Conservation (phyloP, 148 eudicot species). For the Silene latifolia region DNA sequence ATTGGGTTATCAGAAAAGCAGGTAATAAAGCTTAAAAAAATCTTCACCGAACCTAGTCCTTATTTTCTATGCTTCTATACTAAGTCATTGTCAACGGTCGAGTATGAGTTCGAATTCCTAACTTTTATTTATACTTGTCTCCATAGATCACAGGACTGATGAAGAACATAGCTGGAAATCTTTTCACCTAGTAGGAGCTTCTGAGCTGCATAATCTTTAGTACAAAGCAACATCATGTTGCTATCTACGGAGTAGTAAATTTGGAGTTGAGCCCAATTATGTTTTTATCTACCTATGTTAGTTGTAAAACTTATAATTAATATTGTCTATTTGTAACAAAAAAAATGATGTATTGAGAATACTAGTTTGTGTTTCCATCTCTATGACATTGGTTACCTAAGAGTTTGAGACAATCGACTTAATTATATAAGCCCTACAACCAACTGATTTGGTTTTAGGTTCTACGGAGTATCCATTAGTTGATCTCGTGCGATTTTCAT, state of each 20-base stretch:
- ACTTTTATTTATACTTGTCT: background rate
- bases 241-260: too few relatives aligned
- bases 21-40: conserved; percentile 29
- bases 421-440: too few relatives aligned
- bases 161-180: conserved; percentile 25
- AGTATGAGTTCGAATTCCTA: background rate
- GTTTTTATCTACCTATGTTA: background rate
- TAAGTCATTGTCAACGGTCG: background rate
- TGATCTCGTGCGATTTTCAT: too few relatives aligned
- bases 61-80: background rate
- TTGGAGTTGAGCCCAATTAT: background rate
- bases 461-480: too few relatives aligned
- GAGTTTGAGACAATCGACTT: too few relatives aligned
- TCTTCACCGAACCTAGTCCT: too few relatives aligned
- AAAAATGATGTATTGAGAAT: too few relatives aligned
- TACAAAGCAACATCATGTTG: too few relatives aligned
- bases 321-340: too few relatives aligned
- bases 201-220: background rate
- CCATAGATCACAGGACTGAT: conserved; percentile 25
- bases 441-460: background rate
- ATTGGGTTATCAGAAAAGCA: conserved; percentile 78
- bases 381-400: too few relatives aligned
- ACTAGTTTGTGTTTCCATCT: too few relatives aligned
- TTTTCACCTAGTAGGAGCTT: conserved; percentile 6
- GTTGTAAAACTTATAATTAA: background rate